Percentiles rank a stretch among this genome's conserved stretches.
Conservation (phyloP, 441 rosid species). For the Breynia disticha region DNA sequence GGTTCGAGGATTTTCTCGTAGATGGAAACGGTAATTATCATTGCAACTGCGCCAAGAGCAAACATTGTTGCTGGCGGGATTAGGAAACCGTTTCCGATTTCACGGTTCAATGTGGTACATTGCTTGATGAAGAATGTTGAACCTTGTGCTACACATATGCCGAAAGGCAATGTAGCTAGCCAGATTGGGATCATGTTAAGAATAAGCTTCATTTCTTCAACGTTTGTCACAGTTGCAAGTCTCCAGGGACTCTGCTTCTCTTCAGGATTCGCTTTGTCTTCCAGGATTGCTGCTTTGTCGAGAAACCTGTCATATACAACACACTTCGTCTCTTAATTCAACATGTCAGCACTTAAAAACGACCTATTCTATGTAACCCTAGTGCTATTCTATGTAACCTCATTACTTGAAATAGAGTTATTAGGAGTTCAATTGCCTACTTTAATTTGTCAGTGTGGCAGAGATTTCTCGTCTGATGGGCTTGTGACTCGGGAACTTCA, state of each 20-base stretch:
- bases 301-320: slow-evolving; percentile 52
- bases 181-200: slow-evolving; percentile 83
- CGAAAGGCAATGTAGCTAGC: slow-evolving; percentile 64
- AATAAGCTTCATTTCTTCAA: slow-evolving; percentile 75
- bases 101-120: slow-evolving; percentile 42
- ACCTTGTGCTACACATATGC: slow-evolving; percentile 55
- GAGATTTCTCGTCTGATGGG: slow-evolving; percentile 38
- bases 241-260: slow-evolving; percentile 54
- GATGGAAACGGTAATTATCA: slow-evolving; percentile 42
- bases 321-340: not conserved
- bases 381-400: not conserved
- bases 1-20: slow-evolving; percentile 73
- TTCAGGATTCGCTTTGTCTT: slow-evolving; percentile 20
- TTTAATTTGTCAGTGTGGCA: slow-evolving; percentile 55
- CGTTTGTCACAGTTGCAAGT: slow-evolving; percentile 66
- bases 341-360: too few relatives aligned
- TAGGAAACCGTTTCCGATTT: slow-evolving; percentile 28
- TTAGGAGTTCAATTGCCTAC: slow-evolving; percentile 29
- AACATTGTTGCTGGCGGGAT: slow-evolving; percentile 70
- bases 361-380: too few relatives aligned
- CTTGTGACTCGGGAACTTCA: slow-evolving; percentile 31
- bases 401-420: not conserved
- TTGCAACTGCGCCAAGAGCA: slow-evolving; percentile 50
- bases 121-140: slow-evolving; percentile 91
- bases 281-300: slow-evolving; percentile 72